Conservation (phyloP, 2,329 filamentous ascomycete species). For the Aspergillus candidus region DNA sequence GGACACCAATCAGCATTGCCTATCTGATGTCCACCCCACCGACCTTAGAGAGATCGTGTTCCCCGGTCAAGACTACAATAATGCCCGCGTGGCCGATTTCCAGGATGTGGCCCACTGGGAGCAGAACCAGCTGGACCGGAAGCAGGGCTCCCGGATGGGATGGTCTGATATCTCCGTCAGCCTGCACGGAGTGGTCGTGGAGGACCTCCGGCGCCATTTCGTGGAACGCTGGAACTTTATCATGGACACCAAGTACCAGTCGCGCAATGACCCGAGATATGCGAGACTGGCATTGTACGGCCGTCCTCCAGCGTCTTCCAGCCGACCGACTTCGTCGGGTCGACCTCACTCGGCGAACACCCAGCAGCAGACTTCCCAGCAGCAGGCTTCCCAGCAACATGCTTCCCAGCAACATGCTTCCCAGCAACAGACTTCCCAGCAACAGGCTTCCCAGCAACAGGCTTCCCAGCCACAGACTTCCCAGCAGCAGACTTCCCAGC, state of each 20-base stretch:
- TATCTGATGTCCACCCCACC: constrained; percentile 75
- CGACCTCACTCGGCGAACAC: constrained; percentile 8
- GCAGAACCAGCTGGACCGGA: constrained; percentile 79
- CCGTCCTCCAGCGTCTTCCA: constrained; percentile 1
- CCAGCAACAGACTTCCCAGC: constrained; percentile 9
- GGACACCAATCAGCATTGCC: constrained; percentile 81
- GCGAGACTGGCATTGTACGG: constrained; percentile 31
- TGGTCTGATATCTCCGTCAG: constrained; percentile 85
- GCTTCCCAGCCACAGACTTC: background rate
- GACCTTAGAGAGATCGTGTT: constrained; percentile 72
- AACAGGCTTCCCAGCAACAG: constrained; percentile 3
- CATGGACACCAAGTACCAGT: constrained; percentile 71
- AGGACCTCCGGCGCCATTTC: constrained; percentile 72
- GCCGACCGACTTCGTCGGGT: constrained; percentile 20
- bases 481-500: background rate
- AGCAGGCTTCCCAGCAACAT: constrained; percentile 14
- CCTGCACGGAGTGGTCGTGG: constrained; percentile 66
- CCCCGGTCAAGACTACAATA: constrained; percentile 90
- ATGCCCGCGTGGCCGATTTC: constrained; percentile 78
- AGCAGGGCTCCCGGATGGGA: constrained; percentile 76
- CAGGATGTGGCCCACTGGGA: constrained; percentile 70
- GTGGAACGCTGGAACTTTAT: constrained; percentile 89
- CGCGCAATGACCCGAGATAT: constrained; percentile 49
- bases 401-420: constrained; percentile 8
- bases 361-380: constrained; percentile 9